Evolutionary conservation across 208 protist genomes (phyloP), one percentile per base, ranked within the genome.

Genomic region (Wallacemonas sp.): DNA sequence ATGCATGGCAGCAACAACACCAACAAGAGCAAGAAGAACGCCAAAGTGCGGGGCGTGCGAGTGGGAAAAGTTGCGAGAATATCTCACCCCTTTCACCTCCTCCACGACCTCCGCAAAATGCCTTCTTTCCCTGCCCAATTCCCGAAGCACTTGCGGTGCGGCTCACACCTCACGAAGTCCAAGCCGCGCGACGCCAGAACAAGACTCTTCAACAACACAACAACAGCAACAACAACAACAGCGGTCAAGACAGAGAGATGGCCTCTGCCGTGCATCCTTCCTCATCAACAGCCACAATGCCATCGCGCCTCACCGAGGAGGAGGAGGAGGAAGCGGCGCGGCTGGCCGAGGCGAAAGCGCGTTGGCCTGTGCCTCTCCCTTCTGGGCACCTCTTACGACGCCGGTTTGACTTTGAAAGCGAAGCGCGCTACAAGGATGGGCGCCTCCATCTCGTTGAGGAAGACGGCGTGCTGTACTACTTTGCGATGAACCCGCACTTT

Each of bases 391-490:
- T 58, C 9, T n/a, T 58, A 4, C 62, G 47, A 14, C 44, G n/a
- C 8, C n/a, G 17, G 14, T 28, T 82, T 61, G 45, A 66, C 34
- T 86, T 86, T 53, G 72, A 79, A 30, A 33, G 60, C 4, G 73
- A 81, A 19, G 47, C 61, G 14, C 39, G 53, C 21, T 84, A 84
- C 70, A 73, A 76, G 38, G 80, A 88, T 51, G 80, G 80, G 22
- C 65, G 72, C 21, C 70, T 91, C 2, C 79, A 91, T 62, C 59
- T 91, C 1, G 78, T 88, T n/a, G 84, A 86, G 62, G 72, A 86
- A 41, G 75, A 83, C 11, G 84, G 79, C 2, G 72, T 81, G 38
- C 58, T 91, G 19, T 88, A 86, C 73, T 65, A 82, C 44, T 86
- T 87, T 36, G 80, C 80, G 46, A 58, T 58, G 51, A 58, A 58